A percentile compares a stretch with the other conserved stretches of the same genome.
phyloP scores from a whole-genome alignment of 2,329 filamentous ascomycete species.

The Ampelomyces quisqualis region DNA sequence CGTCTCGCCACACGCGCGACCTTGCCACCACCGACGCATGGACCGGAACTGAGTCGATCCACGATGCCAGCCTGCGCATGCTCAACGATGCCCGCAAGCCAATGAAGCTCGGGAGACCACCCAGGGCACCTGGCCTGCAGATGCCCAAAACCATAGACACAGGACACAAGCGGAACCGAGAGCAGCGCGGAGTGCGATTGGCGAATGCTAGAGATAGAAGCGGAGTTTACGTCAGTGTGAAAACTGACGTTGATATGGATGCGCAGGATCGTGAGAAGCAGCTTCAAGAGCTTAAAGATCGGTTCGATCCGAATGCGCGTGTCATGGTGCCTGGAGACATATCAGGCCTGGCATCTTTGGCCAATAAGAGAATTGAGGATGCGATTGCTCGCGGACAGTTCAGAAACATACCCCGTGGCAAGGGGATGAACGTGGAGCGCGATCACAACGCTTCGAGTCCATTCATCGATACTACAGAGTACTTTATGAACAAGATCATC shows the following conservation, averaged over 20 bases:
- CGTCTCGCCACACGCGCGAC: constrained; percentile 67
- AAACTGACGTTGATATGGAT: constrained; percentile 57
- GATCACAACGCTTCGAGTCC: constrained; percentile 81
- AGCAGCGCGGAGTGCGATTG: constrained; percentile 46
- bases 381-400: constrained; percentile 92
- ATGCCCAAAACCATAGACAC: constrained; percentile 36
- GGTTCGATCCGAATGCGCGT: constrained; percentile 72
- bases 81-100: constrained; percentile 63
- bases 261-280: constrained; percentile 72
- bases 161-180: constrained; percentile 43
- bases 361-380: constrained; percentile 90
- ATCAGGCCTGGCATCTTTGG: constrained; percentile 75
- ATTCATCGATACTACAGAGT: constrained; percentile 94
- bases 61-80: constrained; percentile 81
- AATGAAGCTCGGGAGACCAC: constrained; percentile 24
- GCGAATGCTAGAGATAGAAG: constrained; percentile 61
- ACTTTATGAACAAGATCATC: constrained; percentile 98
- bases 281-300: constrained; percentile 72
- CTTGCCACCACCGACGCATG: constrained; percentile 70
- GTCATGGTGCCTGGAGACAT: constrained; percentile 75
- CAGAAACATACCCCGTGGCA: constrained; percentile 66
- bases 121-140: constrained; percentile 21
- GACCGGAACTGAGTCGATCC: constrained; percentile 72
- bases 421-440: constrained; percentile 77
- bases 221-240: constrained; percentile 55